phyloP scores from a whole-genome alignment of 306 rosid species.

The Vigna trinervia region DNA sequence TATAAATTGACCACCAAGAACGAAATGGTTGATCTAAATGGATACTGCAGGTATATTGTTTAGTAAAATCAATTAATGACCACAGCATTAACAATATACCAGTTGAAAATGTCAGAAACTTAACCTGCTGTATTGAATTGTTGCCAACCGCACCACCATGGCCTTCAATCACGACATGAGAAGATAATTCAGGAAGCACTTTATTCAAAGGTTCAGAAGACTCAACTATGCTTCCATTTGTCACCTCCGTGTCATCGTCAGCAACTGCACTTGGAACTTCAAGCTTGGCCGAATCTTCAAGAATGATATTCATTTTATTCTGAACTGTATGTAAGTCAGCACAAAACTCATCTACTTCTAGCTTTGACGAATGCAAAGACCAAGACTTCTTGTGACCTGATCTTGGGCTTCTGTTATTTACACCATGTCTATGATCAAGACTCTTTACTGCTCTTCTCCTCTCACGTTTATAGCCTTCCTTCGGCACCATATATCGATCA shows the following conservation, averaged over 20 bases:
- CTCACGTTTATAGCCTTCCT: conserved; percentile 59
- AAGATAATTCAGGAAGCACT: conserved; percentile 52
- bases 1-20: background rate
- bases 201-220: conserved; percentile 50
- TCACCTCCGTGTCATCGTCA: conserved; percentile 43
- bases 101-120: conserved; percentile 40
- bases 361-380: conserved; percentile 55
- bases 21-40: conserved; percentile 6
- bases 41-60: background rate
- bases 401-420: conserved; percentile 53
- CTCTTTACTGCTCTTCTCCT: conserved; percentile 53
- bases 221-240: conserved; percentile 35
- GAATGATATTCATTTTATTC: conserved; percentile 48
- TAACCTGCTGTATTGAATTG: conserved; percentile 60
- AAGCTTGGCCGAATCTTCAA: conserved; percentile 48
- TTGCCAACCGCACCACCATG: conserved; percentile 43
- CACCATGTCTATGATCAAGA: conserved; percentile 53
- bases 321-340: conserved; percentile 50
- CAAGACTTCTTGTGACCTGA: conserved; percentile 61
- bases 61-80: background rate
- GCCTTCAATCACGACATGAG: conserved; percentile 42
- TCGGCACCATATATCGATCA: conserved; percentile 61
- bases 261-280: conserved; percentile 45
- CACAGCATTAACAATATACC: conserved; percentile 13
- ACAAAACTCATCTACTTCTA: conserved; percentile 55